Evolutionary conservation across 1,284 basidiomycete species (phyloP), one percentile per base, ranked within the genome.

Genomic region (Fereydounia khargensis): DNA sequence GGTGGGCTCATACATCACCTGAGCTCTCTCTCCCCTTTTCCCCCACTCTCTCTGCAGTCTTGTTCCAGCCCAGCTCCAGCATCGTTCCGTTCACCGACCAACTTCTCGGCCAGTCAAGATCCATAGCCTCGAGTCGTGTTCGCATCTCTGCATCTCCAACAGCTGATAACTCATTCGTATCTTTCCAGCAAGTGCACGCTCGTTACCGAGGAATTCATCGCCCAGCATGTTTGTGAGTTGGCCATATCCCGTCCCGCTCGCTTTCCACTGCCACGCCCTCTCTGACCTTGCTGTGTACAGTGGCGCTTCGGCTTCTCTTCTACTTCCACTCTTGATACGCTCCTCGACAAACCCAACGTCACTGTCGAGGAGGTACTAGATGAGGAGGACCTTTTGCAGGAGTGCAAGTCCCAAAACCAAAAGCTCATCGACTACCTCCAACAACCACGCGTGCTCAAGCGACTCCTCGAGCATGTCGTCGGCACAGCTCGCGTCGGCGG

Each of bases 381-480:
- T 79, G 90, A 96, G 79, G 88, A 90, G 74, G 91, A 96, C 76
- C 81, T 96, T 43, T 80, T 97, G 40, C 88, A 90, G 77, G 92
- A 97, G 77, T 91, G 90, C 82, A 97, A 97, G 78, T 82, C 88
- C 4, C 90, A 94, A 77, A 96, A 96, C 75, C 86, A 86, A 27
- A 81, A 89, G 62, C 83, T 91, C 36, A 85, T 89, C 62, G 85
- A 88, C 74, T 91, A 89, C 76, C 87, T 91, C 59, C 84, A 85
- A 63, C 82, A 87, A 57, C 81, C 85, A 45, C 86, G 89, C 73
- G 86, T 91, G 31, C 78, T 91, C 47, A 85, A 88, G 77, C 82
- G 84, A 42, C 78, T 91, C 68, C 79, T 91, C 47, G 86, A 83
- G 40, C 90, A 90, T 79, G 88, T 89, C 65, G 86, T 86, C 5